Evolutionary conservation across 306 rosid species (phyloP).

Genomic region (Quercus ilex): DNA sequence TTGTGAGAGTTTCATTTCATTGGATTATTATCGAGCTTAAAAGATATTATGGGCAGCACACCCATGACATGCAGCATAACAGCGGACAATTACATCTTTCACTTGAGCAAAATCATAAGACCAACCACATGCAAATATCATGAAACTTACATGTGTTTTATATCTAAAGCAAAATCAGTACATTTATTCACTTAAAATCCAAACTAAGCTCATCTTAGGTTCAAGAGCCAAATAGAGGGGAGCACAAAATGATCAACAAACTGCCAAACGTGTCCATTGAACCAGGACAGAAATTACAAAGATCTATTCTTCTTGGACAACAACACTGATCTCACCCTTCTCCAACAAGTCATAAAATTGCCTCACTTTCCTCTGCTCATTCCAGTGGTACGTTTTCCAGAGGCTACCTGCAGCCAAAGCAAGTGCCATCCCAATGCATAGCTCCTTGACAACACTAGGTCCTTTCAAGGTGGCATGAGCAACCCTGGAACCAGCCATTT

Average conservation of each 20-base stretch:
- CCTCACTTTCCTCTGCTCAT: conserved; percentile 80
- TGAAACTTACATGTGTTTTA: conserved; percentile 12
- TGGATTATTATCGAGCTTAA: too few species aligned
- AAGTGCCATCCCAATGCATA: conserved; percentile 47
- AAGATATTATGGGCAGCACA: too few species aligned
- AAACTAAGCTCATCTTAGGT: conserved; percentile 35
- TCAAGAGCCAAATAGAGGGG: conserved; percentile 35
- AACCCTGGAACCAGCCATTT: conserved; percentile 80
- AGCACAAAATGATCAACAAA: conserved; percentile 18
- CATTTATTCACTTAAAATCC: conserved; percentile 35
- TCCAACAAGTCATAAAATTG: conserved; percentile 81
- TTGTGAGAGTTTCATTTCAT: too few species aligned
- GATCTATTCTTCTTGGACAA: conserved; percentile 56
- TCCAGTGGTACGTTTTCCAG: conserved; percentile 99
- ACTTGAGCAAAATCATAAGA: background rate
- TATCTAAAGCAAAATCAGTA: conserved; percentile 29
- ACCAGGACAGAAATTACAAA: conserved; percentile 3
- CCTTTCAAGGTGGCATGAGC: conserved; percentile 91
- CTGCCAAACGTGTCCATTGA: conserved; percentile 8
- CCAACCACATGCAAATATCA: conserved; percentile 6
- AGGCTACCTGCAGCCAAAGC: conserved; percentile 67
- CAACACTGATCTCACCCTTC: conserved; percentile 86
- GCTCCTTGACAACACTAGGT: conserved; percentile 96
- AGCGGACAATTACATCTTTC: background rate
- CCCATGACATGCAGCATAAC: background rate